Percentiles rank a stretch among this genome's conserved stretches.
Evolutionary conservation across 2,329 filamentous ascomycete genomes (phyloP).

Genomic region (Penicillium glabrum): DNA sequence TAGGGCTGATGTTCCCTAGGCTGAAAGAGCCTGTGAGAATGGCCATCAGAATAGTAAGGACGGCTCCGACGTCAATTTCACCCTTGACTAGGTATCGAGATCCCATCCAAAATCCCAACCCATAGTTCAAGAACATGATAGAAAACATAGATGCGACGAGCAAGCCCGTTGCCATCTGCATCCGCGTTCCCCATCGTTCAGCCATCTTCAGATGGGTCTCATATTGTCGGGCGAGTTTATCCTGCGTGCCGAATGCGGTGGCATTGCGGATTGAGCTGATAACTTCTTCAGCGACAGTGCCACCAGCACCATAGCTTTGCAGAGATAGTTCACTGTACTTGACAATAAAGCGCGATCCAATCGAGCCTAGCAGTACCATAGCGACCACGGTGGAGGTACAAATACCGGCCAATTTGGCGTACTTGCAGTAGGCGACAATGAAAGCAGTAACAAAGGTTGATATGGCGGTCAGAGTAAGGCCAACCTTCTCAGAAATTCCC

Average conservation of each 20-base stretch:
- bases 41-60: slow-evolving; percentile 84
- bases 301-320: slow-evolving; percentile 77
- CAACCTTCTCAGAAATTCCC: slow-evolving; percentile 87
- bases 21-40: slow-evolving; percentile 93
- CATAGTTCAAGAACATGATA: slow-evolving; percentile 83
- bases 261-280: slow-evolving; percentile 91
- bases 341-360: slow-evolving; percentile 71
- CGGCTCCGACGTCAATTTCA: slow-evolving; percentile 64
- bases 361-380: slow-evolving; percentile 74
- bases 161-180: slow-evolving; percentile 69
- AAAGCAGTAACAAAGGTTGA: slow-evolving; percentile 87
- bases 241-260: slow-evolving; percentile 88
- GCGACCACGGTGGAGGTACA: slow-evolving; percentile 78
- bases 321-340: slow-evolving; percentile 78
- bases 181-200: slow-evolving; percentile 72
- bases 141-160: slow-evolving; percentile 86
- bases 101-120: slow-evolving; percentile 85
- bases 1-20: slow-evolving; percentile 81
- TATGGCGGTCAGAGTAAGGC: slow-evolving; percentile 71
- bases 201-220: slow-evolving; percentile 71
- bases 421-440: slow-evolving; percentile 84
- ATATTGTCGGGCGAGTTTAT: slow-evolving; percentile 85
- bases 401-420: slow-evolving; percentile 91
- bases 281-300: slow-evolving; percentile 89
- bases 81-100: slow-evolving; percentile 69